Evolutionary conservation across 1,284 basidiomycete species (phyloP).

Genomic region (Papiliotrema flavescens): DNA sequence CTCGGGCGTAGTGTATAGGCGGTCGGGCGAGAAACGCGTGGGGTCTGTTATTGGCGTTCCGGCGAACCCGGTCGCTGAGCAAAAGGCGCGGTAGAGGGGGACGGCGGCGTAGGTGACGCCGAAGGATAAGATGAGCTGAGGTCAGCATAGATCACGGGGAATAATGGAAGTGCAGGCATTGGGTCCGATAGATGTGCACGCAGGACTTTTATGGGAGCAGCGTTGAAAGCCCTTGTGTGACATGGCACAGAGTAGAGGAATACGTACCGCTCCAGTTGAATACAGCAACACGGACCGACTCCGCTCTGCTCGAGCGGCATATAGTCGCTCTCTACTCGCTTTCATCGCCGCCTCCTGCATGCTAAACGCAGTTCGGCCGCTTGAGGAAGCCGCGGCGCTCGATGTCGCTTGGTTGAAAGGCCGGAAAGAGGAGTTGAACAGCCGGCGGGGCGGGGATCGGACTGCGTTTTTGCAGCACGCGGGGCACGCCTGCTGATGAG

Average conservation of each 20-base stretch:
- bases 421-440: background rate
- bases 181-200: slow-evolving; percentile 1
- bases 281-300: slow-evolving; percentile 40
- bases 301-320: slow-evolving; percentile 31
- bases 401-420: background rate
- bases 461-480: background rate
- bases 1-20: slow-evolving; percentile 70
- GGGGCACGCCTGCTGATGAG: background rate
- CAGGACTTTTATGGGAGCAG: background rate
- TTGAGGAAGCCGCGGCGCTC: slow-evolving; percentile 4
- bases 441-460: background rate
- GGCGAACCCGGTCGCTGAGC: slow-evolving; percentile 92
- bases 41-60: slow-evolving; percentile 88
- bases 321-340: slow-evolving; percentile 25
- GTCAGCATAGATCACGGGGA: too few species aligned
- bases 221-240: background rate
- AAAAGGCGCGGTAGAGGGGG: slow-evolving; percentile 95
- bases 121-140: slow-evolving; percentile 70
- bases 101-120: slow-evolving; percentile 95
- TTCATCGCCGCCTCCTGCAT: slow-evolving; percentile 12
- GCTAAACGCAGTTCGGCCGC: slow-evolving; percentile 9
- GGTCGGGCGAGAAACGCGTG: slow-evolving; percentile 72
- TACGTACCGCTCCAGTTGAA: slow-evolving; percentile 34
- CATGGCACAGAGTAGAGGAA: background rate
- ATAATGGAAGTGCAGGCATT: too few species aligned